These are phyloP conservation scores for Groenewaldozyma auringiensis DNA, from an alignment of 1,139 yeast genomes.

Conservation along the genomic window DNA sequence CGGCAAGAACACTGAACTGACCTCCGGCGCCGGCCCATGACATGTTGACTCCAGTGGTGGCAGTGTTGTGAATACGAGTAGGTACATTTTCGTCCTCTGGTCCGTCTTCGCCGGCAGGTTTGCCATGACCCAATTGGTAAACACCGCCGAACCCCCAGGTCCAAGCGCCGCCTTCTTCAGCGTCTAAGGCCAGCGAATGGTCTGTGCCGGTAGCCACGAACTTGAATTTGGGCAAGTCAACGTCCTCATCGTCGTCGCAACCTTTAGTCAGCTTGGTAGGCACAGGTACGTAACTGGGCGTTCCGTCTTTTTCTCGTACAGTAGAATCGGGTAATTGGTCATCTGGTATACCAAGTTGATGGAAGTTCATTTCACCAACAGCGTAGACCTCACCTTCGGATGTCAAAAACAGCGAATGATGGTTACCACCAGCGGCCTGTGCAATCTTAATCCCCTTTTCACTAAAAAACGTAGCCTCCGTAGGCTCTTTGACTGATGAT, in stretches of 20 bases:
- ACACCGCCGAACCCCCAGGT: slow-evolving; percentile 99
- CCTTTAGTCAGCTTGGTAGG: slow-evolving; percentile 57
- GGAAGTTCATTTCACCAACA: slow-evolving; percentile 92
- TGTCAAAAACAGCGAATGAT: slow-evolving; percentile 75
- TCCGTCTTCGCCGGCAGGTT: slow-evolving; percentile 70
- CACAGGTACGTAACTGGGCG: slow-evolving; percentile 76
- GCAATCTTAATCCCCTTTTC: slow-evolving; percentile 42
- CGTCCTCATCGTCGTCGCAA: slow-evolving; percentile 28
- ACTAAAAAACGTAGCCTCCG: slow-evolving; percentile 53
- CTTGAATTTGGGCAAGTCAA: slow-evolving; percentile 50
- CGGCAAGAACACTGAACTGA: slow-evolving; percentile 86
- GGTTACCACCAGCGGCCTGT: slow-evolving; percentile 86
- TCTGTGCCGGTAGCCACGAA: slow-evolving; percentile 80
- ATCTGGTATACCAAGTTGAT: slow-evolving; percentile 73
- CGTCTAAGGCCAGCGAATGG: slow-evolving; percentile 77
- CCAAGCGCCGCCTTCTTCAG: slow-evolving; percentile 70
- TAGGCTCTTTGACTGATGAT: slow-evolving; percentile 59
- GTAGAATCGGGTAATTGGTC: slow-evolving; percentile 59
- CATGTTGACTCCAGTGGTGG: slow-evolving; percentile 73
- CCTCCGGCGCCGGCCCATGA: slow-evolving; percentile 82
- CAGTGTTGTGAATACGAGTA: slow-evolving; percentile 76
- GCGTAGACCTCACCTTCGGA: slow-evolving; percentile 64
- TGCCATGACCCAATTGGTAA: slow-evolving; percentile 88
- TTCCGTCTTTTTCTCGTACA: slow-evolving; percentile 70
- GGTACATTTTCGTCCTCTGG: slow-evolving; percentile 45